Evolutionary conservation across 2,329 filamentous ascomycete species (phyloP).

Genomic region (Ophiostoma australiae): DNA sequence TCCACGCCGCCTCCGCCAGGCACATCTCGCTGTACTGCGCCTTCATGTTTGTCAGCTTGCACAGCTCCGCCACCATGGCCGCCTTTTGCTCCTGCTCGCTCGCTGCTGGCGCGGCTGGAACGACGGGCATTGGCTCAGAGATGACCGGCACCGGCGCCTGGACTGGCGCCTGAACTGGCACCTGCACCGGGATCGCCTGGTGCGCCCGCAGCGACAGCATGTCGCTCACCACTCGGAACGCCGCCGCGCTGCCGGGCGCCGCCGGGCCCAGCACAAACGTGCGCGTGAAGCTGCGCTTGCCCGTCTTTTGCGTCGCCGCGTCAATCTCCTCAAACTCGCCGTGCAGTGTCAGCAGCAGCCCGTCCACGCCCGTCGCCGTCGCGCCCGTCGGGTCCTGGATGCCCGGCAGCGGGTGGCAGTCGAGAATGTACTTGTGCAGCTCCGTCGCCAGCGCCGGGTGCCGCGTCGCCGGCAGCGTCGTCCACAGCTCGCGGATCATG

Average conservation of each 20-base stretch:
- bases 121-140: no score
- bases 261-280: constrained; percentile 76
- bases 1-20: constrained; percentile 72
- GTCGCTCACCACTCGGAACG: constrained; percentile 73
- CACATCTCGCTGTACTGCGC: constrained; percentile 75
- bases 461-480: constrained; percentile 62
- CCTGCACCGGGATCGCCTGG: constrained; percentile 45
- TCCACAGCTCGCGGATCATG: constrained; percentile 65
- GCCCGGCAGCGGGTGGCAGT: constrained; percentile 69
- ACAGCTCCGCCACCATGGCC: constrained; percentile 69
- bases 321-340: constrained; percentile 78
- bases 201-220: constrained; percentile 69
- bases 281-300: constrained; percentile 74
- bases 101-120: neutral
- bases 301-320: constrained; percentile 48
- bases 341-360: constrained; percentile 72
- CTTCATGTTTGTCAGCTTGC: constrained; percentile 74
- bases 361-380: constrained; percentile 63
- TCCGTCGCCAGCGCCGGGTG: constrained; percentile 68
- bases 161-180: neutral
- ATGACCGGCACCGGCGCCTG: no score
- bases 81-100: constrained; percentile 48
- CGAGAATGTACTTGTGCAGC: constrained; percentile 71
- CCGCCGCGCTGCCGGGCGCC: constrained; percentile 51
- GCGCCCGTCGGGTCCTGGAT: constrained; percentile 65